Percentiles rank a stretch among this genome's conserved stretches.
Evolutionary conservation across 768 basidiomycete species (phyloP).

Genomic region (Saitozyma sp.): DNA sequence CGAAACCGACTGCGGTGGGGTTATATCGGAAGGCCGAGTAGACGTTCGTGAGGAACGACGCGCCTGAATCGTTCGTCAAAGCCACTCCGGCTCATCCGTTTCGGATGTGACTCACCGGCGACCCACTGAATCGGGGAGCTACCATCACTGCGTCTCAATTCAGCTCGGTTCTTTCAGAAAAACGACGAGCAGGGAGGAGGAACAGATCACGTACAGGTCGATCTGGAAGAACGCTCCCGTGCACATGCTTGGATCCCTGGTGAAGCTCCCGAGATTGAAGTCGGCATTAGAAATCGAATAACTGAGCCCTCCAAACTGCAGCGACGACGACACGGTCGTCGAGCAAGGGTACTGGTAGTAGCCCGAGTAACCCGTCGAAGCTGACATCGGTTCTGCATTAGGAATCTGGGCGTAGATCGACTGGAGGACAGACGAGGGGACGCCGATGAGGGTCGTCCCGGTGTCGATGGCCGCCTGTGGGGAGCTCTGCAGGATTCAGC

Average conservation of each 20-base stretch:
- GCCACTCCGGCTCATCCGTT: too few species aligned
- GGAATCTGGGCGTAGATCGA: constrained; percentile 75
- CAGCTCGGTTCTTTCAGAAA: constrained; percentile 29
- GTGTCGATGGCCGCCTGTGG: constrained; percentile 86
- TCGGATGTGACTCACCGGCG: constrained; percentile 55
- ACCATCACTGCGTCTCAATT: background rate
- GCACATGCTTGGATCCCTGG: constrained; percentile 58
- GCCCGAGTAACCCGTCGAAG: constrained; percentile 65
- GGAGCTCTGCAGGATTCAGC: constrained; percentile 29
- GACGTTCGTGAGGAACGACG: constrained; percentile 95
- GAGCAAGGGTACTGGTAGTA: constrained; percentile 78
- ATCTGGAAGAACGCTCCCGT: constrained; percentile 84
- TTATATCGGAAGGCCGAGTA: constrained; percentile 82
- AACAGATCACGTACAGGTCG: constrained; percentile 51
- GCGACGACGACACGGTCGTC: constrained; percentile 63
- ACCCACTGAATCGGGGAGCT: constrained; percentile 64
- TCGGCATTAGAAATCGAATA: constrained; percentile 79
- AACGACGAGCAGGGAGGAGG: constrained; percentile 18
- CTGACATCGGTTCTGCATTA: constrained; percentile 60
- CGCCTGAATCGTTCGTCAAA: constrained; percentile 53
- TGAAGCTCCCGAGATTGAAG: constrained; percentile 68
- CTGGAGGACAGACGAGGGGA: constrained; percentile 64
- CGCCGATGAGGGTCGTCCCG: constrained; percentile 91
- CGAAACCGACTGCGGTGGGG: constrained; percentile 82
- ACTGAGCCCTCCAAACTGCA: constrained; percentile 70